phyloP scores from a whole-genome alignment of 2,329 filamentous ascomycete species.

The Diaporthe sp. region DNA sequence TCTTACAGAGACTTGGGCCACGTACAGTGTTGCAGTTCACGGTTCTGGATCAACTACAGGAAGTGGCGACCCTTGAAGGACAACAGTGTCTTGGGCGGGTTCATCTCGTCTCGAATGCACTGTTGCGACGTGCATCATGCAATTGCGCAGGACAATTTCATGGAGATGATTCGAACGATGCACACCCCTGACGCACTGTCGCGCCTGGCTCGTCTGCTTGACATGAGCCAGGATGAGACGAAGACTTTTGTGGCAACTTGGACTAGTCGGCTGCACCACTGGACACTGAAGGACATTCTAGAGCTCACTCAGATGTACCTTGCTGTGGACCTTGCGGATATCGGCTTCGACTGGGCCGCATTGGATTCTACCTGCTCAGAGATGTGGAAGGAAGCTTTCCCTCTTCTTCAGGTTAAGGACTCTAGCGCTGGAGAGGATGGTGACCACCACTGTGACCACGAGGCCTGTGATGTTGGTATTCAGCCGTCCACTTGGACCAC shows the following conservation, averaged over 20 bases:
- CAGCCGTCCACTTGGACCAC: constrained; percentile 20
- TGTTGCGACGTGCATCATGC: not conserved
- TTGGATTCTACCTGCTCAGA: not conserved
- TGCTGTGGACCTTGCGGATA: constrained; percentile 28
- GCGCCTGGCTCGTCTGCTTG: constrained; percentile 1
- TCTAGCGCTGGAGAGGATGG: not conserved
- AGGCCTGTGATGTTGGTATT: not conserved
- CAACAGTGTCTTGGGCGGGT: constrained; percentile 1
- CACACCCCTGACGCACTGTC: not conserved
- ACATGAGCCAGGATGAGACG: not conserved
- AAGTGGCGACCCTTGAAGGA: constrained; percentile 23
- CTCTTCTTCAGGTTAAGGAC: not conserved
- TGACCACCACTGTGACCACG: not conserved
- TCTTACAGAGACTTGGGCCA: constrained; percentile 13
- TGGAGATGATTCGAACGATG: constrained; percentile 24
- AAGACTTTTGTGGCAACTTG: constrained; percentile 16
- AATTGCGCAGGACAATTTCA: not conserved
- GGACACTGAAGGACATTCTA: constrained; percentile 21
- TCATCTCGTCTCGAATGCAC: constrained; percentile 12
- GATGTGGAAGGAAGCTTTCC: constrained; percentile 16
- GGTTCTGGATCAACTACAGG: not conserved
- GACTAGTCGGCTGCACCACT: constrained; percentile 24
- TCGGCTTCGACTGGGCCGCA: constrained; percentile 23
- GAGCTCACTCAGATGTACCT: constrained; percentile 35
- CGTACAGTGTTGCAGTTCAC: not conserved